A percentile compares a stretch with the other conserved stretches of the same genome.
These are phyloP conservation scores for Aspergillus ibericus DNA, from an alignment of 2,329 filamentous ascomycete species.

Conservation along the genomic window DNA sequence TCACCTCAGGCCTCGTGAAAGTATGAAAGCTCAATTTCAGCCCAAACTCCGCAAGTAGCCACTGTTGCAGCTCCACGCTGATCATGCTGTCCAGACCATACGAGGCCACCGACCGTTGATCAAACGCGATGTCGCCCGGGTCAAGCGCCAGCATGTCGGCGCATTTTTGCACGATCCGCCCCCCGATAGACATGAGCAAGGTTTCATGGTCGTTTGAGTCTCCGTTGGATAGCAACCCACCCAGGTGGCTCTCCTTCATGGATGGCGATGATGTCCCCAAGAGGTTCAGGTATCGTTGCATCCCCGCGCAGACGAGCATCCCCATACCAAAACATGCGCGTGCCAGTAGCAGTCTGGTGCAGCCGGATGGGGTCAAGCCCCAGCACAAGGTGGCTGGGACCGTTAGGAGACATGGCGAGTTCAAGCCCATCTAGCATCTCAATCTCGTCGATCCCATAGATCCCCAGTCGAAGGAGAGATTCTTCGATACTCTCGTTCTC, in stretches of 20 bases:
- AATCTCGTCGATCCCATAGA: conserved; percentile 36
- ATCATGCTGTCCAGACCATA: conserved; percentile 48
- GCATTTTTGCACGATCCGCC: neutral
- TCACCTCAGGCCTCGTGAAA: neutral
- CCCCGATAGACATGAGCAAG: neutral
- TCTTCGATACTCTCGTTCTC: conserved; percentile 40
- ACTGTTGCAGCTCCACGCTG: conserved; percentile 41
- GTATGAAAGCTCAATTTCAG: conserved; percentile 36
- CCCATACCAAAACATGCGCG: neutral
- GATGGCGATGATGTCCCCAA: neutral
- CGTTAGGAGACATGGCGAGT: conserved; percentile 14
- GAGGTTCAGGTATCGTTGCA: neutral
- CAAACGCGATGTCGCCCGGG: neutral
- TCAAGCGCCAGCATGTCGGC: neutral
- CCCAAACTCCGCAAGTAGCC: conserved; percentile 35
- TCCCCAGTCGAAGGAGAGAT: conserved; percentile 36
- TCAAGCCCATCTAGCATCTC: conserved; percentile 31
- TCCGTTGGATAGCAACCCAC: too few relatives aligned
- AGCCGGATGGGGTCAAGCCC: conserved; percentile 1
- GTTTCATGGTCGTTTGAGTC: neutral
- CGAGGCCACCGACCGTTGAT: conserved; percentile 16
- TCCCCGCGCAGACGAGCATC: neutral
- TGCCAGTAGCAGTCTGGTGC: neutral
- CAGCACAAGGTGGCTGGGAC: neutral
- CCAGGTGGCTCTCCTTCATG: neutral